Evolutionary conservation across 2,329 filamentous ascomycete genomes (phyloP).

Genomic region (Neofusicoccum umdonicola): DNA sequence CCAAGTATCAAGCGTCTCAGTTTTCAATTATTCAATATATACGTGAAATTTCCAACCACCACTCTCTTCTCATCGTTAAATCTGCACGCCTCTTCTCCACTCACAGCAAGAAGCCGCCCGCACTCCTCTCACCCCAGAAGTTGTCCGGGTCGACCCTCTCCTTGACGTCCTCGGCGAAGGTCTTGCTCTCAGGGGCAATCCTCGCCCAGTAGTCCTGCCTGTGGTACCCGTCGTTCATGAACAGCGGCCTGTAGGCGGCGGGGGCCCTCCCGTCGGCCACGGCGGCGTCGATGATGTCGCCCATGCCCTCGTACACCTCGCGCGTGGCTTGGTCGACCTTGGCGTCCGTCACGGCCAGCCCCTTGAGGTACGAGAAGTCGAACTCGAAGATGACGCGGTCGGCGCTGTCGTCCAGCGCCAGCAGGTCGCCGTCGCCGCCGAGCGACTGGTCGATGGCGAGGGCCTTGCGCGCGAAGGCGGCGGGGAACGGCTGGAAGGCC

Average conservation of each 20-base stretch:
- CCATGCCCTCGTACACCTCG: conserved; percentile 37
- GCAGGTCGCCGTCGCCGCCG: conserved; percentile 31
- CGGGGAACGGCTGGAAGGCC: conserved; percentile 36
- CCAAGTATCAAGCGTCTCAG: too few species aligned
- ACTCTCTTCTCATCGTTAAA: not conserved
- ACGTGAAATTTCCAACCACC: not conserved
- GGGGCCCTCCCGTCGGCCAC: conserved; percentile 36
- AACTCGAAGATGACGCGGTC: conserved; percentile 48
- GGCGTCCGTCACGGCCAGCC: conserved; percentile 29
- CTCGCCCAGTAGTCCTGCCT: conserved; percentile 46
- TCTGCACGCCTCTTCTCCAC: not conserved
- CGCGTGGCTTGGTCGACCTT: conserved; percentile 41
- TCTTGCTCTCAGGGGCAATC: conserved; percentile 28
- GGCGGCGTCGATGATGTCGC: conserved; percentile 34
- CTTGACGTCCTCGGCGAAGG: conserved; percentile 33
- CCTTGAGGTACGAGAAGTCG: conserved; percentile 39
- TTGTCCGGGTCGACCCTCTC: conserved; percentile 39
- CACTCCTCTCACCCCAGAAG: conserved; percentile 41
- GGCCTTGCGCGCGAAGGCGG: conserved; percentile 27
- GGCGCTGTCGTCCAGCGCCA: conserved; percentile 39
- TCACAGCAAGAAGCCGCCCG: conserved; percentile 35
- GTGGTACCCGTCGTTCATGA: conserved; percentile 48
- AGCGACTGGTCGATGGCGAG: conserved; percentile 5
- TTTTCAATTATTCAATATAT: too few species aligned
- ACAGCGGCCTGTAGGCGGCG: conserved; percentile 43